These are phyloP conservation scores for Verticillium longisporum DNA, from an alignment of 2,329 filamentous ascomycete species.

Conservation along the genomic window DNA sequence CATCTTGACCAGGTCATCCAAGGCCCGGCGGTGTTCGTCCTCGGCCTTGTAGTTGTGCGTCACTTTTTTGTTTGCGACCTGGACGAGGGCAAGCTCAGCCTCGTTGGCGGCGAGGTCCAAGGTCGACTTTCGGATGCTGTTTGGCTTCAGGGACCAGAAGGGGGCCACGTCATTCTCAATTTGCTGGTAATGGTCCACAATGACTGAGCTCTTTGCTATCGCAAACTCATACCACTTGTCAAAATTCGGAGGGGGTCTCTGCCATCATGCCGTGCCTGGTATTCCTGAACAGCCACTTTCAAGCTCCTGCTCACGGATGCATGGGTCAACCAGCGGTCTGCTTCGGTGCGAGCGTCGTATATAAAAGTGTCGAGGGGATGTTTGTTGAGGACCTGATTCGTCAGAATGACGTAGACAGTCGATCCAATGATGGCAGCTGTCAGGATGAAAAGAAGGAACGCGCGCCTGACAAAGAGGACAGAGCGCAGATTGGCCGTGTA, in stretches of 20 bases:
- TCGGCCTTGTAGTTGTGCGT: slow-evolving; percentile 26
- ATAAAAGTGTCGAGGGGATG: slow-evolving; percentile 45
- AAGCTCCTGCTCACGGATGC: slow-evolving; percentile 41
- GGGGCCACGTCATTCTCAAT: slow-evolving; percentile 69
- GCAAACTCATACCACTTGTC: slow-evolving; percentile 81
- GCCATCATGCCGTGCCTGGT: slow-evolving; percentile 48
- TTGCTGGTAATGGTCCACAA: slow-evolving; percentile 77
- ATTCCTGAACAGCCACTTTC: slow-evolving; percentile 38
- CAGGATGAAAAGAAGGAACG: slow-evolving; percentile 30
- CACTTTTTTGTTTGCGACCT: slow-evolving; percentile 59
- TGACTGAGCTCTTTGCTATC: slow-evolving; percentile 54
- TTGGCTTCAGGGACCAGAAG: slow-evolving; percentile 69
- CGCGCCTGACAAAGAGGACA: slow-evolving; percentile 34
- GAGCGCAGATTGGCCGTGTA: slow-evolving; percentile 35
- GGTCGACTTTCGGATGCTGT: slow-evolving; percentile 57
- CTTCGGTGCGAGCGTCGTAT: slow-evolving; percentile 37
- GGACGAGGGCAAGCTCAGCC: slow-evolving; percentile 39
- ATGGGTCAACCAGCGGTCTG: slow-evolving; percentile 41
- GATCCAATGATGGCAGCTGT: slow-evolving; percentile 24
- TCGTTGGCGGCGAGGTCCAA: slow-evolving; percentile 26
- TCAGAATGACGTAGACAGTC: slow-evolving; percentile 27
- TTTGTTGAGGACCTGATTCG: slow-evolving; percentile 13
- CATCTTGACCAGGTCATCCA: slow-evolving; percentile 53
- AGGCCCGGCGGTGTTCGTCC: slow-evolving; percentile 22
- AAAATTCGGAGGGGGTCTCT: slow-evolving; percentile 74